Conservation (phyloP, 208 protist genomes). For the Leishmania amazonensis region DNA sequence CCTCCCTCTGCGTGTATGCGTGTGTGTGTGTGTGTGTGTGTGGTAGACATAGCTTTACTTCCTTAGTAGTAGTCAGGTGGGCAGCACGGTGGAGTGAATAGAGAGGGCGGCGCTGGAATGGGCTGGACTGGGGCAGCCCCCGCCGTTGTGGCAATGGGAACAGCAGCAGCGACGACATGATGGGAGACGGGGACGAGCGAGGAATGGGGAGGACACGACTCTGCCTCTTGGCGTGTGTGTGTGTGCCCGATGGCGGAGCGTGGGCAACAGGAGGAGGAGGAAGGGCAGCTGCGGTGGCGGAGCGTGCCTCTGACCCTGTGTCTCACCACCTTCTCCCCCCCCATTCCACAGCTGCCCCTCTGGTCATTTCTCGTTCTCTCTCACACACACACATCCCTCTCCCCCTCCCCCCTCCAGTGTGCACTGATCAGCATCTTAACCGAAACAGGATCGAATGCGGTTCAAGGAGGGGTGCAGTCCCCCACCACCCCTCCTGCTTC, state of each 20-base stretch:
- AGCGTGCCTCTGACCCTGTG: neutral
- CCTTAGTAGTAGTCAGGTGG: neutral
- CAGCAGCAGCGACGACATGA: neutral
- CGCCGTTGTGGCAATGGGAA: neutral
- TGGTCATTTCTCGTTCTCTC: neutral
- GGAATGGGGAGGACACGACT: neutral
- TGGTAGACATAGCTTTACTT: neutral
- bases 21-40: conserved; percentile 4
- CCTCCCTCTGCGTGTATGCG: neutral
- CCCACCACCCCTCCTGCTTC: neutral
- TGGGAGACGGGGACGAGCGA: too few species aligned
- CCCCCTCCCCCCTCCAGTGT: neutral
- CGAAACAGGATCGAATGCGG: neutral
- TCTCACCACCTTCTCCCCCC: neutral
- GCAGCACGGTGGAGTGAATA: neutral
- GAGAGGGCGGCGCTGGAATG: neutral
- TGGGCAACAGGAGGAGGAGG: neutral
- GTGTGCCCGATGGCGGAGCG: neutral
- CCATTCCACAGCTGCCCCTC: neutral
- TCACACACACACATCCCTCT: neutral
- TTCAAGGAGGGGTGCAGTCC: neutral
- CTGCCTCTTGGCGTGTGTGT: neutral
- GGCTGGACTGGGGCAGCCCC: neutral
- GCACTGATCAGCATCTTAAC: neutral
- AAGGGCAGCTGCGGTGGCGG: neutral